Evolutionary conservation across 148 eudicot species (phyloP).

Genomic region (Vaccinium corymbosum): DNA sequence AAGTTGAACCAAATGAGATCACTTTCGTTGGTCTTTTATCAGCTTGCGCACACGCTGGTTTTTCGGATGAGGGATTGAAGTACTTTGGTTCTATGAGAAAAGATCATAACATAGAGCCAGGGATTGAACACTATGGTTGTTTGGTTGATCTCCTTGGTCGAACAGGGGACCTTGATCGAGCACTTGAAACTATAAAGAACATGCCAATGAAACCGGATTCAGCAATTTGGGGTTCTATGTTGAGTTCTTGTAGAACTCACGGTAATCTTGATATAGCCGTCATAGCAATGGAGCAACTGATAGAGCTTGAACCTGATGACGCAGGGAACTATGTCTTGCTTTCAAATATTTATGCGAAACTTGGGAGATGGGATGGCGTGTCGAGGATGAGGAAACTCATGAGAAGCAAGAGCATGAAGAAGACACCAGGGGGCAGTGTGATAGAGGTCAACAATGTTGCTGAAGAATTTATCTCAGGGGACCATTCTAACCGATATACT

Average conservation of each 20-base stretch:
- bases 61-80: conserved; percentile 35
- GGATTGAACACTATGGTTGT: conserved; percentile 52
- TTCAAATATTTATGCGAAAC: conserved; percentile 38
- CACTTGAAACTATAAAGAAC: conserved; percentile 28
- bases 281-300: conserved; percentile 32
- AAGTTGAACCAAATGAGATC: not conserved
- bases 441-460: conserved; percentile 26
- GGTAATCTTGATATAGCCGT: conserved; percentile 38
- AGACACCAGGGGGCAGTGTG: conserved; percentile 32
- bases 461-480: conserved; percentile 26
- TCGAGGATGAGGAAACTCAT: conserved; percentile 31
- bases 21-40: conserved; percentile 40
- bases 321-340: conserved; percentile 45
- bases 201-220: conserved; percentile 52
- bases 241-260: conserved; percentile 44
- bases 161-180: conserved; percentile 32
- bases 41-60: conserved; percentile 45
- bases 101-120: conserved; percentile 29
- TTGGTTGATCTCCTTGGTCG: conserved; percentile 44
- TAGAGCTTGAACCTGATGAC: conserved; percentile 44
- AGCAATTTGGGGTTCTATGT: conserved; percentile 44
- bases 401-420: conserved; percentile 30
- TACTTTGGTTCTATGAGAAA: conserved; percentile 34
- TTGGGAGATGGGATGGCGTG: conserved; percentile 40
- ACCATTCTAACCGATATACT: conserved; percentile 18